Conservation (phyloP, 192 early-diverging fungal species). For the Borealophlyctis nickersoniae region DNA sequence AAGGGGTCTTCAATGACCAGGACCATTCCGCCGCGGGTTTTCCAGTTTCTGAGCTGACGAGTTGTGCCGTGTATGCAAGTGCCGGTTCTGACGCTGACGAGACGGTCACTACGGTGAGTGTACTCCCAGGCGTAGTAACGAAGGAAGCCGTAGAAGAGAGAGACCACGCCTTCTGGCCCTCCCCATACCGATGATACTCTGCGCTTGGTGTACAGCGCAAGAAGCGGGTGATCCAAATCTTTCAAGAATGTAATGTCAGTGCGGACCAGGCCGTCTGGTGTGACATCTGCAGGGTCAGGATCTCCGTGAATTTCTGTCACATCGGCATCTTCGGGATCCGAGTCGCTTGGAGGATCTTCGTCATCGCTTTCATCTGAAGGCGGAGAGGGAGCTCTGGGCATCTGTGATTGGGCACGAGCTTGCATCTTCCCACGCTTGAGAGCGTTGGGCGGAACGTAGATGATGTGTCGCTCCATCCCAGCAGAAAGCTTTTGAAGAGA, state of each 20-base stretch:
- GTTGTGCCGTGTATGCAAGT: conserved; percentile 11
- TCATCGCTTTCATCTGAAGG: too few relatives aligned
- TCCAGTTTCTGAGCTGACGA: conserved; percentile 5
- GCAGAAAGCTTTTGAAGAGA: conserved; percentile 36
- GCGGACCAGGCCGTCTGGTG: conserved; percentile 5
- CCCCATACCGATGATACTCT: background rate
- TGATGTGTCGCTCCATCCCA: background rate
- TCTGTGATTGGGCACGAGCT: conserved; percentile 4
- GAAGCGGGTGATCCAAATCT: conserved; percentile 3
- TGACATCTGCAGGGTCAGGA: background rate
- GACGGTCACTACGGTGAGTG: conserved; percentile 12
- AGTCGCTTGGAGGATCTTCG: background rate
- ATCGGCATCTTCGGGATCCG: background rate
- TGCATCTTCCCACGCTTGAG: conserved; percentile 11
- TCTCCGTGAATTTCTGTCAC: background rate
- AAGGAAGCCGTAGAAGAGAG: conserved; percentile 37
- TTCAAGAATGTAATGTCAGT: conserved; percentile 33
- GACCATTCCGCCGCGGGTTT: conserved; percentile 6
- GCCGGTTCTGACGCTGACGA: conserved; percentile 35
- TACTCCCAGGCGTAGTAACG: conserved; percentile 37
- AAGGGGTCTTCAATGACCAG: conserved; percentile 47
- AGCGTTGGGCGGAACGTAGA: conserved; percentile 13
- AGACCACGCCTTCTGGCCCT: conserved; percentile 15
- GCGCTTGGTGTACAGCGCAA: background rate
- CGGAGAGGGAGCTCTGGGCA: too few relatives aligned